Conservation (phyloP, 1,284 basidiomycete genomes). For the Termitomyces sp. region DNA sequence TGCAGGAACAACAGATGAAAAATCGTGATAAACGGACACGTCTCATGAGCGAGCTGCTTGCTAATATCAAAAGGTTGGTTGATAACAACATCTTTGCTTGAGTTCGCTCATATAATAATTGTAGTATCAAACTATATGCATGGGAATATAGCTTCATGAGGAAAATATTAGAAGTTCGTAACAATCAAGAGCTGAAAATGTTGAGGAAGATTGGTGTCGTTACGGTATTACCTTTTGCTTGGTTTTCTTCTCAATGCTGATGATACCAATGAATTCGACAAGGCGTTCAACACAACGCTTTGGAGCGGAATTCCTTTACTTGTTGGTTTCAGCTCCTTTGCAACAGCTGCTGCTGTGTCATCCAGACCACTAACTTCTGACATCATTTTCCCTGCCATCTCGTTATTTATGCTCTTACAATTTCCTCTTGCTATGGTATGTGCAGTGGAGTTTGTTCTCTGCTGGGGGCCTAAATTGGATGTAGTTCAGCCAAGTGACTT, state of each 20-base stretch:
- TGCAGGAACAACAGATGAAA: conserved; percentile 90
- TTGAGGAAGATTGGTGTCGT: conserved; percentile 77
- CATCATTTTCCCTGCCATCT: conserved; percentile 92
- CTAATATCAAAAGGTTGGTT: conserved; percentile 80
- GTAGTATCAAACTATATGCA: conserved; percentile 73
- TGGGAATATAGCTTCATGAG: conserved; percentile 88
- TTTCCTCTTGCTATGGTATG: conserved; percentile 85
- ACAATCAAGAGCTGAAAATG: conserved; percentile 81
- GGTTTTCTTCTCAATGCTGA: conserved; percentile 1
- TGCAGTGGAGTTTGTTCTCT: background rate
- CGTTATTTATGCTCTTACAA: conserved; percentile 85
- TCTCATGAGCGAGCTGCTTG: conserved; percentile 78
- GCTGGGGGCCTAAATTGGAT: conserved; percentile 1
- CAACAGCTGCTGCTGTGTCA: conserved; percentile 71
- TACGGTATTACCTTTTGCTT: conserved; percentile 38
- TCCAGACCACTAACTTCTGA: conserved; percentile 80
- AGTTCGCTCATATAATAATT: background rate
- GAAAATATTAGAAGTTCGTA: conserved; percentile 73
- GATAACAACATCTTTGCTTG: background rate
- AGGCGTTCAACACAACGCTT: conserved; percentile 57
- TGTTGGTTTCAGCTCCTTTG: conserved; percentile 87
- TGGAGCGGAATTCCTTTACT: conserved; percentile 71
- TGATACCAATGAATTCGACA: background rate
- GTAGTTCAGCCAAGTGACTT: conserved; percentile 68
- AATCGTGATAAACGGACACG: conserved; percentile 76